Base-by-base conservation (phyloP, 352 stramenopile species). In the Phytophthora palmivora region DNA sequence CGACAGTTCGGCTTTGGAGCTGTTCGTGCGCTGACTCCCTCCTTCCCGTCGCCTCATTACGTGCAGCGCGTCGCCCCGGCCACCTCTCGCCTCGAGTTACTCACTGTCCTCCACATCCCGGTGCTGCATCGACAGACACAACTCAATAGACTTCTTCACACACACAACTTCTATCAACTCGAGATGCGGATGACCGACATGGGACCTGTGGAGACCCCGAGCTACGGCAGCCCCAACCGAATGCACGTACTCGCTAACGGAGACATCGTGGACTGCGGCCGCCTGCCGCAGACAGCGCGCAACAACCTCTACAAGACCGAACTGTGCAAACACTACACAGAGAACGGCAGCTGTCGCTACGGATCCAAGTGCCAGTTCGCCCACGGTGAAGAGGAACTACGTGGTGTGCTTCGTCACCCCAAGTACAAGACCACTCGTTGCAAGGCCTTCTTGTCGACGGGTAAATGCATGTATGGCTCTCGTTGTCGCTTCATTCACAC, bases 251-350 rank as follows among this genome's bases (percentile, higher is more conserved):
- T 95, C 6, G 84, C 87, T 10, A 95, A 95, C 63, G 87, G 87
- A 16, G 87, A 95, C 52, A 95, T 95, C 43, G 67, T 95, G 14
- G 87, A 95, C 70, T 95, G 87, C 46, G 82, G 73, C 2, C 82
- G 82, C 1, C 64, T 95, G 34, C 84, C 87, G 11, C 83, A 82
- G 67, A 91, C 79, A 0, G 87, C 87, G 18, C 82, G 87, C 64
- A 92, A 96, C 74, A 93, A 90, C 36, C 65, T 97, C 2, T 97
- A 97, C 84, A 97, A 97, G 80, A 97, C 89, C 7, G 89, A 97
- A 74, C 75, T 97, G 6, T 97, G 89, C 75, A 94, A 95, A 63
- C 90, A 95, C 51, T 97, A 86, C 56, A 90, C 79, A 26, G 86
- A 95, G 44, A 94, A 85, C 10, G 87, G 88, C n/a, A 85, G 74